A percentile compares a stretch with the other conserved stretches of the same genome.
phyloP scores from a whole-genome alignment of 148 eudicot species.

The Camellia granthamiana region DNA sequence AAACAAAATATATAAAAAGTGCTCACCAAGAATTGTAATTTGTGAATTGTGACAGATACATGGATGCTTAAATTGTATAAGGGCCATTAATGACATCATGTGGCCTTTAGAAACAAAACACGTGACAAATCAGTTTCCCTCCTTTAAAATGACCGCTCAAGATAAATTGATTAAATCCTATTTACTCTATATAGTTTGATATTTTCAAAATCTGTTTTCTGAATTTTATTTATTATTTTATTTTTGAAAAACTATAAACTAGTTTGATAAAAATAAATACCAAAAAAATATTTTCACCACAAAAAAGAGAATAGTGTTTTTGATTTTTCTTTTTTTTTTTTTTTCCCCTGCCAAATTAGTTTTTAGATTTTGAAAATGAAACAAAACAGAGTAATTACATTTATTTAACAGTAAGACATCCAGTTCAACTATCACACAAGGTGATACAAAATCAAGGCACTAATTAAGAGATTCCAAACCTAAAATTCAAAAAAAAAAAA shows the following conservation, averaged over 20 bases:
- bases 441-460: background rate
- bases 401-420: background rate
- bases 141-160: background rate
- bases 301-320: too few relatives aligned
- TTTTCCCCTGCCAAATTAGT: too few relatives aligned
- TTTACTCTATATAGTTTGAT: too few relatives aligned
- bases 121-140: background rate
- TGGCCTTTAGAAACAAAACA: background rate
- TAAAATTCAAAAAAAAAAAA: background rate
- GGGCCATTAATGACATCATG: background rate
- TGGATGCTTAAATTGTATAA: background rate
- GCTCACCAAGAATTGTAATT: background rate
- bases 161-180: background rate
- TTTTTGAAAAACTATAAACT: too few relatives aligned
- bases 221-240: too few relatives aligned
- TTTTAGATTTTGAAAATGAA: too few relatives aligned
- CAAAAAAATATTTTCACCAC: too few relatives aligned
- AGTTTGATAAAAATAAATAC: too few relatives aligned
- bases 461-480: background rate
- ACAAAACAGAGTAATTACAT: background rate
- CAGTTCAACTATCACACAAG: background rate
- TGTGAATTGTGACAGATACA: background rate
- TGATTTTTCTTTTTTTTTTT: too few relatives aligned
- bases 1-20: background rate
- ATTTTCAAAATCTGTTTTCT: too few relatives aligned